These are phyloP conservation scores for Acanthamoeba quina DNA, from an alignment of 208 protist genomes.

Conservation along the genomic window DNA sequence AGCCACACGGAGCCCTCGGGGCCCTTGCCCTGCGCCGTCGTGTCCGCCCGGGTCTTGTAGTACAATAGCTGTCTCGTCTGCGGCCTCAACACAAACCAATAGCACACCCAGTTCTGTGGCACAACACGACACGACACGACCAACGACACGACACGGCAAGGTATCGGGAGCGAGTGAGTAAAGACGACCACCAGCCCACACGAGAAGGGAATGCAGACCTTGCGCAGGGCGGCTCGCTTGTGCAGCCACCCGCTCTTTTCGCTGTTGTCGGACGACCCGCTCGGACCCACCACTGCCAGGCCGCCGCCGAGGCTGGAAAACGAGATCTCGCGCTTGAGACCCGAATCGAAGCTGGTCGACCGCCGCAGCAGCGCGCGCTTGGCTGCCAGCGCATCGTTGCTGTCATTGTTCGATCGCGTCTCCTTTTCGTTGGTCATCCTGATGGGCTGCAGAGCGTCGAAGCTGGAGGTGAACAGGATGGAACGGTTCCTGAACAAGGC, in stretches of 20 bases:
- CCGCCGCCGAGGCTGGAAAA: neutral
- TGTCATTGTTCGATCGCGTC: neutral
- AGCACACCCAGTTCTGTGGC: slow-evolving; percentile 15
- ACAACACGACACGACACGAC: no score
- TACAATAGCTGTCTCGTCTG: slow-evolving; percentile 33
- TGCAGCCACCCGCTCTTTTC: slow-evolving; percentile 22
- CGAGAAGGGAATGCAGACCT: neutral
- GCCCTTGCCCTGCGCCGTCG: neutral
- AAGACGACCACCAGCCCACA: no score
- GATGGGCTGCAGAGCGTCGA: neutral
- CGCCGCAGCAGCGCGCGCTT: neutral
- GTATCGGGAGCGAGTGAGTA: no score
- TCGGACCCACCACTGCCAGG: neutral
- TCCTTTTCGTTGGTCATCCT: neutral
- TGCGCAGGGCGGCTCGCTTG: neutral
- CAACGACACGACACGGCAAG: neutral
- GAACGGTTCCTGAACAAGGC: neutral
- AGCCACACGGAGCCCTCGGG: slow-evolving; percentile 31
- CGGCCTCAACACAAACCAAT: slow-evolving; percentile 7
- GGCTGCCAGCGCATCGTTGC: neutral
- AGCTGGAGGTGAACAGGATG: neutral
- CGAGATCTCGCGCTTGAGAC: neutral
- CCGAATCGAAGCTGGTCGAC: slow-evolving; percentile 21
- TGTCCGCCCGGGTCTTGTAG: slow-evolving; percentile 7
- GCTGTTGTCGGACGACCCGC: no score